Evolutionary conservation across 1,284 basidiomycete species (phyloP).

Genomic region (Fistulinella cinereoalba): DNA sequence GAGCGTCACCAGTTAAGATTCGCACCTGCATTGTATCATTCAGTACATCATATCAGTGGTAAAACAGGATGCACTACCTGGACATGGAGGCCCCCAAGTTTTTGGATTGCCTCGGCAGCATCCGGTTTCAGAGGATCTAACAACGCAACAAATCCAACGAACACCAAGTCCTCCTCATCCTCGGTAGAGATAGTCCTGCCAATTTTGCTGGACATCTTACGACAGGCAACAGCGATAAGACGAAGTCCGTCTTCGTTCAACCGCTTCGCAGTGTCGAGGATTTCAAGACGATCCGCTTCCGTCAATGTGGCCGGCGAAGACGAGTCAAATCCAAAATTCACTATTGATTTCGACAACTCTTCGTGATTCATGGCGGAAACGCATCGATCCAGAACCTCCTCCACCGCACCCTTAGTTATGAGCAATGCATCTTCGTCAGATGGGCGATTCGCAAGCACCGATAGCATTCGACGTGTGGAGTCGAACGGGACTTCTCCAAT

Average conservation of each 20-base stretch:
- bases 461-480: constrained; percentile 33
- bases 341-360: constrained; percentile 15
- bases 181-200: constrained; percentile 16
- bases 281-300: constrained; percentile 17
- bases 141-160: constrained; percentile 30
- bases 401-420: constrained; percentile 32
- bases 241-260: constrained; percentile 33
- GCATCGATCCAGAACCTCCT: constrained; percentile 33
- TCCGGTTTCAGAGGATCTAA: constrained; percentile 33
- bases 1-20: constrained; percentile 31
- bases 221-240: constrained; percentile 31
- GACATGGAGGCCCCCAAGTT: constrained; percentile 28
- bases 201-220: constrained; percentile 18
- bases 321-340: constrained; percentile 15
- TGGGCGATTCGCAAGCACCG: constrained; percentile 21
- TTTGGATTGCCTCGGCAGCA: constrained; percentile 31
- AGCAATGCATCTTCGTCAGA: constrained; percentile 27
- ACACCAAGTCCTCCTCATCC: constrained; percentile 31
- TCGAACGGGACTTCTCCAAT: constrained; percentile 34
- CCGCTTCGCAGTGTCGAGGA: constrained; percentile 28
- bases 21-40: constrained; percentile 20
- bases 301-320: constrained; percentile 17
- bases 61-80: constrained; percentile 20
- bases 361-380: constrained; percentile 21
- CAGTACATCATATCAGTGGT: background rate